These are phyloP conservation scores for Epichloe uncinata DNA, from an alignment of 2,329 filamentous ascomycete genomes.

Conservation along the genomic window DNA sequence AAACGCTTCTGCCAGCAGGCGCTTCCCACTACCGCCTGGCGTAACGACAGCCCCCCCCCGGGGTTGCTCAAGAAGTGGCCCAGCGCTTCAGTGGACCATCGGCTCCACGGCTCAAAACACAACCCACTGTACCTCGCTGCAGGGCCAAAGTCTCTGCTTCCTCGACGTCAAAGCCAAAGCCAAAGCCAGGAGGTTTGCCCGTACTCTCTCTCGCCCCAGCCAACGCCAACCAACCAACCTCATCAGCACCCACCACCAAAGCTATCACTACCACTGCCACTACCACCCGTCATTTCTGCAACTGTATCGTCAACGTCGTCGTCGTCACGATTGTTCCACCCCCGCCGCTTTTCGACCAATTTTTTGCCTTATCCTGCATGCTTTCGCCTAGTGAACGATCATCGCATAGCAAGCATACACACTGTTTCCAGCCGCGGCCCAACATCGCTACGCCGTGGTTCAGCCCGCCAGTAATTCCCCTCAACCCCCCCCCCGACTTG, in stretches of 20 bases:
- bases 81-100: not conserved
- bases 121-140: no score
- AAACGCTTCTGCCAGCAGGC: not conserved
- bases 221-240: conserved; percentile 3
- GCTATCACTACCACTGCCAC: not conserved
- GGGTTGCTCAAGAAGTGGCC: not conserved
- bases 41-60: not conserved
- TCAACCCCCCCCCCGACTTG: not conserved
- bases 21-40: not conserved
- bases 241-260: not conserved
- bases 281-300: conserved; percentile 3
- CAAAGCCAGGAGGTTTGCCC: not conserved
- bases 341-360: not conserved
- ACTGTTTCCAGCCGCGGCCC: not conserved
- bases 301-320: not conserved
- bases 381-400: not conserved
- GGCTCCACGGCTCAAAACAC: not conserved
- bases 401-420: not conserved
- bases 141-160: no score
- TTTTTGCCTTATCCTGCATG: conserved; percentile 1
- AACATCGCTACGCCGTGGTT: not conserved
- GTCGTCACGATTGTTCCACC: not conserved
- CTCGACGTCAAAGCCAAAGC: not conserved
- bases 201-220: not conserved
- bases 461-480: not conserved